Percentiles rank a stretch among this genome's conserved stretches.
Conservation (phyloP, 2,329 filamentous ascomycete genomes). For the Gremmenia infestans region DNA sequence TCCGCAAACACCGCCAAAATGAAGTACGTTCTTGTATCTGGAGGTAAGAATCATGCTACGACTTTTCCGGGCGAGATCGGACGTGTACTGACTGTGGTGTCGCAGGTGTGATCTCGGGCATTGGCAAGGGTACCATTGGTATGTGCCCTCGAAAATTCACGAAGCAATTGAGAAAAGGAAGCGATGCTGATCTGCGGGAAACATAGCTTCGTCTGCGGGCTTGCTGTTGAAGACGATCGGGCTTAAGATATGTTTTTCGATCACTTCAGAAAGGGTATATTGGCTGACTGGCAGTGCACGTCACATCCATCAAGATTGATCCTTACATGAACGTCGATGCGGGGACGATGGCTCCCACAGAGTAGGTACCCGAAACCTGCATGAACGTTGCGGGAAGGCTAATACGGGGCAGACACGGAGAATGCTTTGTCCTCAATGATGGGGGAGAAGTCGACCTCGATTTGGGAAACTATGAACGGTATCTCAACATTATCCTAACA, state of each 20-base stretch:
- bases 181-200: neutral
- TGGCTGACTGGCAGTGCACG: constrained; percentile 39
- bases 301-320: constrained; percentile 65
- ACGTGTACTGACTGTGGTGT: constrained; percentile 16
- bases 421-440: constrained; percentile 83
- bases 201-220: constrained; percentile 62
- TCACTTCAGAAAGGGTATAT: neutral
- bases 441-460: constrained; percentile 74
- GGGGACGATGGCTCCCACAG: constrained; percentile 57
- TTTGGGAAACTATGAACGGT: constrained; percentile 73
- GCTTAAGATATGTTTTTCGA: constrained; percentile 59
- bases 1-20: constrained; percentile 43
- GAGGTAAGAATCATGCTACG: constrained; percentile 47
- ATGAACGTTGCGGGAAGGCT: neutral
- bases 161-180: neutral
- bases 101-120: constrained; percentile 48
- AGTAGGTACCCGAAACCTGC: constrained; percentile 37
- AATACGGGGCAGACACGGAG: constrained; percentile 60
- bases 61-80: neutral
- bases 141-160: constrained; percentile 28
- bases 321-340: constrained; percentile 74
- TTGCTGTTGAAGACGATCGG: constrained; percentile 76
- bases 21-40: constrained; percentile 79
- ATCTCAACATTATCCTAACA: constrained; percentile 75
- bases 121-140: constrained; percentile 65